These are phyloP conservation scores for Wickerhamiella azymoides DNA, from an alignment of 805 yeast genomes.

Conservation along the genomic window DNA sequence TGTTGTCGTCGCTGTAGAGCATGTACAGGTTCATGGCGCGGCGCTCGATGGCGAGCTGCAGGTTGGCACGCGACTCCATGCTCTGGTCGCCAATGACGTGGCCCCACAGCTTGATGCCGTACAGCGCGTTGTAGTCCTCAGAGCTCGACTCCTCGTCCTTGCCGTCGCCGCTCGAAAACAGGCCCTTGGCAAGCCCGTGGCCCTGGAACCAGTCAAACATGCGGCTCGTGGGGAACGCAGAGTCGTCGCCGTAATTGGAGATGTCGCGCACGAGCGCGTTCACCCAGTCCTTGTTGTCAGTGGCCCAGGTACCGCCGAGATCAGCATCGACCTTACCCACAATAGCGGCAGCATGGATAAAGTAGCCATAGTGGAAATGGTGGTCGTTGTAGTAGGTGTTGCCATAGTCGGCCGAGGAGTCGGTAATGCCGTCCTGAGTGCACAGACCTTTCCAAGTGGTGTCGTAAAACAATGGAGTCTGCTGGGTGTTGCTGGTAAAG, in stretches of 20 bases:
- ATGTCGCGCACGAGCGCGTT: conserved; percentile 52
- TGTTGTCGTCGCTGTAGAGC: conserved; percentile 35
- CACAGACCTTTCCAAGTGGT: conserved; percentile 38
- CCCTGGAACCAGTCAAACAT: conserved; percentile 61
- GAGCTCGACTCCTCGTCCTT: conserved; percentile 58
- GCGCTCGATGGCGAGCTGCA: conserved; percentile 44
- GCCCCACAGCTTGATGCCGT: conserved; percentile 62
- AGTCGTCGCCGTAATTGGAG: conserved; percentile 39
- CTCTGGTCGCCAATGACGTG: conserved; percentile 36
- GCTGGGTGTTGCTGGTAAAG: conserved; percentile 57
- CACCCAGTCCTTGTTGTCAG: conserved; percentile 39
- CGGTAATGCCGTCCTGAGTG: conserved; percentile 22
- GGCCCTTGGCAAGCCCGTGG: conserved; percentile 64
- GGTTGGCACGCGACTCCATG: conserved; percentile 41
- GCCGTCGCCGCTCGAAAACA: conserved; percentile 50
- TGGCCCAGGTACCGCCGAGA: conserved; percentile 36
- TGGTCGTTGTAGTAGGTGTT: conserved; percentile 72
- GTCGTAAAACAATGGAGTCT: conserved; percentile 65
- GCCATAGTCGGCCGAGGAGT: conserved; percentile 53
- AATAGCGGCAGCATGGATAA: conserved; percentile 69
- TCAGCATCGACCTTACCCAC: conserved; percentile 50
- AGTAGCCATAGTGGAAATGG: conserved; percentile 79
- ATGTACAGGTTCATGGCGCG: conserved; percentile 44
- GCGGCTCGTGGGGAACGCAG: conserved; percentile 49
- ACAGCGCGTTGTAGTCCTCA: conserved; percentile 58